Evolutionary conservation across 1,284 basidiomycete genomes (phyloP).

Genomic region (Vanrija sp.): DNA sequence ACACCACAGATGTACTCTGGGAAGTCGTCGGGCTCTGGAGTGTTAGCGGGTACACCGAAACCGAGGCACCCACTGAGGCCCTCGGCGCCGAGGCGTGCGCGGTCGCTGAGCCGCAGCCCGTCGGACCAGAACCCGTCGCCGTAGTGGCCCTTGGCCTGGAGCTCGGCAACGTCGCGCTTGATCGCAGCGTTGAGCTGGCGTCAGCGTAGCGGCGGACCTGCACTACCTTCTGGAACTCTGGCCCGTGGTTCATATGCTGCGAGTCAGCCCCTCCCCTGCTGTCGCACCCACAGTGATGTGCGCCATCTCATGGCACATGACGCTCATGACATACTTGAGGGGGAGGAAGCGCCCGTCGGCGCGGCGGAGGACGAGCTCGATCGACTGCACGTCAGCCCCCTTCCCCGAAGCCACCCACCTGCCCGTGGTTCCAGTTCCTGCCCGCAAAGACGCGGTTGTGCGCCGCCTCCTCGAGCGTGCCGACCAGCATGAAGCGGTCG

Average conservation of each 20-base stretch:
- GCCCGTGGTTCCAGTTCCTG: conserved; percentile 50
- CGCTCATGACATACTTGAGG: conserved; percentile 38
- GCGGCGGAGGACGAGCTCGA: conserved; percentile 49
- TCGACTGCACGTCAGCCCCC: conserved; percentile 4
- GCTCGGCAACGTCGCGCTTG: conserved; percentile 35
- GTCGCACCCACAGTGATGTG: conserved; percentile 37
- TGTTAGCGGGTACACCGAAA: neutral
- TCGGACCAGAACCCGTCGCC: conserved; percentile 49
- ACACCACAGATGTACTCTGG: conserved; percentile 46
- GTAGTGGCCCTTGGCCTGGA: conserved; percentile 42
- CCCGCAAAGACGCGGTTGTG: conserved; percentile 48
- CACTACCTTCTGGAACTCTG: conserved; percentile 43
- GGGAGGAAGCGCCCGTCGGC: conserved; percentile 44
- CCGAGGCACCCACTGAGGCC: conserved; percentile 26
- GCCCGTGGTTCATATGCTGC: conserved; percentile 49
- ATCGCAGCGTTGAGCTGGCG: conserved; percentile 41
- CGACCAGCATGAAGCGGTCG: conserved; percentile 41
- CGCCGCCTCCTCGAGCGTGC: conserved; percentile 44
- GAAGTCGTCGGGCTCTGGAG: conserved; percentile 33
- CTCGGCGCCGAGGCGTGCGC: conserved; percentile 37
- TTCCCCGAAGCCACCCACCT: conserved; percentile 21
- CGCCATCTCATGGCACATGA: conserved; percentile 51
- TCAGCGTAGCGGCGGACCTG: neutral
- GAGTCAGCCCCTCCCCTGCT: neutral
- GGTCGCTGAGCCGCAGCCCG: conserved; percentile 37